phyloP scores from a whole-genome alignment of 768 basidiomycete species.

The Russula emetica region DNA sequence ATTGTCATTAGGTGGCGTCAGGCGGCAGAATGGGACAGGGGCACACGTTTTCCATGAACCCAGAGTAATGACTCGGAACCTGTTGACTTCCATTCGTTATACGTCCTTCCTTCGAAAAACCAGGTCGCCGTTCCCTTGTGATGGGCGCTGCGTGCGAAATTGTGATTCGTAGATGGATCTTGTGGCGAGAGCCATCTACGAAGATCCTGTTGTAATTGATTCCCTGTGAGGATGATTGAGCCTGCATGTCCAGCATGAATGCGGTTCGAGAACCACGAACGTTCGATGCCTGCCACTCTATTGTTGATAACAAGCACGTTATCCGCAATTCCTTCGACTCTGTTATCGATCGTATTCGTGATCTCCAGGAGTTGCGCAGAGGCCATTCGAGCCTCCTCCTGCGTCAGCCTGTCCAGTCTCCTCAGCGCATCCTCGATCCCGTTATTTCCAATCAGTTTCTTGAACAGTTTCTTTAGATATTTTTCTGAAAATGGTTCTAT shows the following conservation, averaged over 20 bases:
- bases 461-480: background rate
- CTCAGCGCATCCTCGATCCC: background rate
- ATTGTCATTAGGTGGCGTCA: background rate
- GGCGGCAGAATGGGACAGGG: background rate
- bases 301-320: background rate
- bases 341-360: background rate
- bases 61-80: background rate
- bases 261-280: background rate
- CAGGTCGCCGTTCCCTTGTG: slow-evolving; percentile 3
- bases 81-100: slow-evolving; percentile 1
- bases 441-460: background rate
- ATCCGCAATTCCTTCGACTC: background rate
- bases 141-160: background rate
- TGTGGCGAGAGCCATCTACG: slow-evolving; percentile 8
- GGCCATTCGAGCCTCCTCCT: background rate
- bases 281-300: background rate
- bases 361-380: background rate
- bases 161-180: slow-evolving; percentile 4
- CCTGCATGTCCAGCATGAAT: background rate
- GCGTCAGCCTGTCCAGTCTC: background rate
- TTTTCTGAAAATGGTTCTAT: background rate
- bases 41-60: slow-evolving; percentile 9
- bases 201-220: background rate
- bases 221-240: background rate
- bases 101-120: background rate